Conservation (phyloP, 2,329 filamentous ascomycete species). For the Fusarium sp. region DNA sequence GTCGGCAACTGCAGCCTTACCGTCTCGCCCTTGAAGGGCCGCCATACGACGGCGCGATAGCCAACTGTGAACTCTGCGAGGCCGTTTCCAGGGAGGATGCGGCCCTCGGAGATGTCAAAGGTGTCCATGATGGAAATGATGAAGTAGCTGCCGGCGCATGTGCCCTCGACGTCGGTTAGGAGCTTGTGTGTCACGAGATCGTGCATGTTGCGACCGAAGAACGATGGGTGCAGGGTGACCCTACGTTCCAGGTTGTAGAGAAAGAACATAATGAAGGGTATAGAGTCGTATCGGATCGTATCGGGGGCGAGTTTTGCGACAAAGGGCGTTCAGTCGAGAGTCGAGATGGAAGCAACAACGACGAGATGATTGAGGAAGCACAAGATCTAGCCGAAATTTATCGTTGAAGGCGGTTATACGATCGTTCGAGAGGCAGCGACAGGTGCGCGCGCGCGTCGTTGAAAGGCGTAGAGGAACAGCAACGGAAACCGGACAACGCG, state of each 20-base stretch:
- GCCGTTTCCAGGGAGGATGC: slow-evolving; percentile 90
- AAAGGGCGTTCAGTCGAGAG: not conserved
- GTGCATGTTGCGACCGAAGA: slow-evolving; percentile 94
- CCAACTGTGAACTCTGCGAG: slow-evolving; percentile 94
- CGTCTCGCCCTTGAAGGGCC: slow-evolving; percentile 97
- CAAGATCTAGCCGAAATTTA: slow-evolving; percentile 5
- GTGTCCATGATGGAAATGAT: slow-evolving; percentile 98
- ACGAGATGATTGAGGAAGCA: not conserved
- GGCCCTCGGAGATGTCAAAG: slow-evolving; percentile 92
- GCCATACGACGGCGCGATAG: slow-evolving; percentile 96
- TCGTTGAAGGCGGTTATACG: slow-evolving; percentile 2
- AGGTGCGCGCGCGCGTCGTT: slow-evolving; percentile 13
- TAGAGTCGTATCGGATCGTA: slow-evolving; percentile 7
- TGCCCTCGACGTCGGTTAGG: slow-evolving; percentile 92
- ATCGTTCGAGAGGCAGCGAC: slow-evolving; percentile 12
- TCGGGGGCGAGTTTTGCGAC: slow-evolving; percentile 2
- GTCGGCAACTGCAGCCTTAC: slow-evolving; percentile 64
- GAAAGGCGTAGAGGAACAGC: slow-evolving; percentile 3
- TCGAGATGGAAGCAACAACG: not conserved
- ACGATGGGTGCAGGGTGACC: slow-evolving; percentile 95
- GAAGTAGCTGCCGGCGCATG: slow-evolving; percentile 94
- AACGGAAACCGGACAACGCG: slow-evolving; percentile 15
- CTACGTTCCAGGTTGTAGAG: slow-evolving; percentile 96
- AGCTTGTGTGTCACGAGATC: slow-evolving; percentile 91
- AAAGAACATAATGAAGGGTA: slow-evolving; percentile 82